These are phyloP conservation scores for Melastoma malabathricum DNA, from an alignment of 345 rosid species.

Conservation along the genomic window DNA sequence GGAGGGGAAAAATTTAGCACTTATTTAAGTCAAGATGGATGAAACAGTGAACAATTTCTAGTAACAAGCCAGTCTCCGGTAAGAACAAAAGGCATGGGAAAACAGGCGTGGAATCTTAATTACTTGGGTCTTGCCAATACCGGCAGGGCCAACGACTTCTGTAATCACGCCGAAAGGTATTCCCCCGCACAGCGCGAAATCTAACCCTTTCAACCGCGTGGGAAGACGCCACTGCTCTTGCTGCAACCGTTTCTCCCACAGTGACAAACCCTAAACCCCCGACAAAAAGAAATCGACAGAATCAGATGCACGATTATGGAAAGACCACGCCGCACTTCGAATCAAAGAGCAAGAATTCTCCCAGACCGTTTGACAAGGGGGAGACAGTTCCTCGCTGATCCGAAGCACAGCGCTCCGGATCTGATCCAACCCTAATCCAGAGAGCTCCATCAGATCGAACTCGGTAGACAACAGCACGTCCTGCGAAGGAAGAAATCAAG, in stretches of 20 bases:
- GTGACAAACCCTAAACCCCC: conserved; percentile 29
- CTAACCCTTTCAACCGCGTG: conserved; percentile 57
- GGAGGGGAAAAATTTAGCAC: too few species aligned
- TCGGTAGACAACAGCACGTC: conserved; percentile 66
- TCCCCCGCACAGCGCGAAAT: conserved; percentile 62
- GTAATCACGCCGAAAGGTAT: conserved; percentile 80
- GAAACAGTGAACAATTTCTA: background rate
- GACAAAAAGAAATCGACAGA: background rate
- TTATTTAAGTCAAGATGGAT: too few species aligned
- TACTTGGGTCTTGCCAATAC: conserved; percentile 84
- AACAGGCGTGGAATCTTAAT: background rate
- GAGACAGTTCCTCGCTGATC: conserved; percentile 48
- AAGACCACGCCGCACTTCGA: background rate
- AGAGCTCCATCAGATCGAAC: conserved; percentile 60
- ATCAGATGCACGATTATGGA: too few species aligned
- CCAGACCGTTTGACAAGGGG: conserved; percentile 47
- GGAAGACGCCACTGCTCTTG: conserved; percentile 55
- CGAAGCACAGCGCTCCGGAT: conserved; percentile 37
- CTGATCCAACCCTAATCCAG: conserved; percentile 44
- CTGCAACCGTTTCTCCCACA: conserved; percentile 34
- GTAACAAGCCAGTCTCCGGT: background rate
- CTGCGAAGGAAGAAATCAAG: conserved; percentile 13
- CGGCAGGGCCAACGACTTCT: conserved; percentile 78
- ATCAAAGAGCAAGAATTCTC: background rate
- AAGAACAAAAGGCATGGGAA: background rate